Percentiles rank a stretch among this genome's conserved stretches.
Evolutionary conservation across 78 protist genomes (phyloP).

Genomic region (Guillardia theta): DNA sequence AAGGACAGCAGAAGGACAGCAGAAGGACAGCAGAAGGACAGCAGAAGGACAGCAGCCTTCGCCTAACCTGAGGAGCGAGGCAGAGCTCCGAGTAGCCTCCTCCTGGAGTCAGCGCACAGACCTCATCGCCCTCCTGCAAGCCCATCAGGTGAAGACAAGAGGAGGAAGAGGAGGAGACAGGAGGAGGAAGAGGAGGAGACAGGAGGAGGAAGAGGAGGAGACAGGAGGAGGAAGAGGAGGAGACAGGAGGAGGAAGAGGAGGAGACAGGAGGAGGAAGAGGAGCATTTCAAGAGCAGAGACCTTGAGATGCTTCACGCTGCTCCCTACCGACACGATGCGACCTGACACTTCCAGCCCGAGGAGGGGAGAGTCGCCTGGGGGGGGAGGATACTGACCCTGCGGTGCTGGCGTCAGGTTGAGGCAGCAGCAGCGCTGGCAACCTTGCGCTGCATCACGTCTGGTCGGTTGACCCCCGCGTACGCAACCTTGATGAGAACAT

Average conservation of each 20-base stretch:
- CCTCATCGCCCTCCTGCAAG: not conserved
- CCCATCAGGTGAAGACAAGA: not conserved
- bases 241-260: not conserved
- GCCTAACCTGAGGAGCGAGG: not conserved
- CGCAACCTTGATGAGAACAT: too few species aligned
- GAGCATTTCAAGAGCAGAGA: not conserved
- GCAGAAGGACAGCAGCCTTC: not conserved
- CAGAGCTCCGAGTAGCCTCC: not conserved
- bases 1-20: not conserved
- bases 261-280: not conserved
- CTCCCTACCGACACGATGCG: not conserved
- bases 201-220: not conserved
- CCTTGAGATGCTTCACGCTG: not conserved
- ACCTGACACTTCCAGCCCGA: constrained; percentile 20
- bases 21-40: not conserved
- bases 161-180: not conserved
- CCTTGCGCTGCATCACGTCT: not conserved
- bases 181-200: not conserved
- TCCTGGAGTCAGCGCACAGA: not conserved
- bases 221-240: not conserved
- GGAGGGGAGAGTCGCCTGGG: not conserved
- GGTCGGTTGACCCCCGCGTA: constrained; percentile 2
- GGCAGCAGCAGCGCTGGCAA: not conserved
- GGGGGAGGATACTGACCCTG: not conserved
- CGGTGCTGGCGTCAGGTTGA: not conserved